Base-by-base conservation (phyloP, 2,329 filamentous ascomycete species). In the Phyllosticta citriasiana region DNA sequence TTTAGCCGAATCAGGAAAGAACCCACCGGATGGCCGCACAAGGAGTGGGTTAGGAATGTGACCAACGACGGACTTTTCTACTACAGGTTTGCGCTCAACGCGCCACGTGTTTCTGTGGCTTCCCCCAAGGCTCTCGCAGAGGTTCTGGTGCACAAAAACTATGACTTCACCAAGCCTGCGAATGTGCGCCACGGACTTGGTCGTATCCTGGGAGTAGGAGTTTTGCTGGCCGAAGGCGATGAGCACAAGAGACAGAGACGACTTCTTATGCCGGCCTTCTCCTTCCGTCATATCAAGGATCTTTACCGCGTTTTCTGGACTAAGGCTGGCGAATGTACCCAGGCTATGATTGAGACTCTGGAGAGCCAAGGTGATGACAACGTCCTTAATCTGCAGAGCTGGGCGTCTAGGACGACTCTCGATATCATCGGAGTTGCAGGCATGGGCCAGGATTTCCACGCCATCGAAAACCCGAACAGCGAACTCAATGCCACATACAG, bases 171-270 rank as follows among this genome's bases (percentile, higher is more conserved):
- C 63, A 81, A 80, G 67, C 79, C 79, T 0, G 60, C 59, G 9
- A 71, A 75, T 3, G 63, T 80, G n/a, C 69, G 82, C 35, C 74
- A 74, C 53, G 79, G 80, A 1, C 75, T 93, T 3, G 82, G 81
- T 1, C 79, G 83, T 24, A 78, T 91, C 26, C 78, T 93, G 12
- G 88, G 90, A 9, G 75, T 86, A 12, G 88, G 89, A 9, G 77
- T 93, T 14, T 75, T 97, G 47, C 77, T 97, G 10, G 88, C 90
- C 1, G 92, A 97, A 73, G 92, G 92, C n/a, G 89, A 95, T 12
- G 89, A 92, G 68, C 93, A 97, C 73, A 94, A 88, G 76, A 77
- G 83, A n/a, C 79, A 81, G 66, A 68, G 79, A 47, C 79, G 76
- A 65, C 70, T 74, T 14, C 68, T 81, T 8, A 77, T 77, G 73